These are phyloP conservation scores for Trypanosoma lewisi DNA, from an alignment of 208 protist species.

Conservation along the genomic window DNA sequence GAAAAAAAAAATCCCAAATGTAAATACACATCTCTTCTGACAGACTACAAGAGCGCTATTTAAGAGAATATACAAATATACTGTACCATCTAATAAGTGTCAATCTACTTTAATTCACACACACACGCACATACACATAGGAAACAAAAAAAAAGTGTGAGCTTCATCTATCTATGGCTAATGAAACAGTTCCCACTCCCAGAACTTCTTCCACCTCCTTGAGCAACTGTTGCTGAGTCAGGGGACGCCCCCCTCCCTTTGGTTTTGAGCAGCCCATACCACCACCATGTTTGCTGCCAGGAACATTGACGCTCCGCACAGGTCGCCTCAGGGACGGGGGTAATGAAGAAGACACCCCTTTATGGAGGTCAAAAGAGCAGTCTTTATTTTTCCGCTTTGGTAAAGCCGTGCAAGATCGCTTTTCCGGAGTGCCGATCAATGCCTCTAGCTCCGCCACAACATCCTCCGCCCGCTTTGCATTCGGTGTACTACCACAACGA, in stretches of 20 bases:
- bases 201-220: slow-evolving; percentile 8
- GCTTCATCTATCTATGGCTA: not conserved
- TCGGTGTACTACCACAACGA: not conserved
- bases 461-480: not conserved
- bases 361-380: not conserved
- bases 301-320: not conserved
- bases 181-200: not conserved
- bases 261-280: not conserved
- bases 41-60: not conserved
- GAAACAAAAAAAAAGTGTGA: slow-evolving; percentile 11
- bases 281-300: not conserved
- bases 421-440: not conserved
- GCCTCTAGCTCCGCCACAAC: slow-evolving; percentile 22
- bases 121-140: not conserved
- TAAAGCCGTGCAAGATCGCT: slow-evolving; percentile 12
- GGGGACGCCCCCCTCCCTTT: not conserved
- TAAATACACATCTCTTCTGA: not conserved
- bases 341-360: not conserved
- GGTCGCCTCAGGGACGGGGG: slow-evolving; percentile 1
- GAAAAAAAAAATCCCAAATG: not conserved
- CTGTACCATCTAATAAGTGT: too few species aligned
- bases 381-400: not conserved
- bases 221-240: not conserved
- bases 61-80: too few species aligned
- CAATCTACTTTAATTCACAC: not conserved